These are phyloP conservation scores for Magnolia kwangsiensis DNA, from an alignment of 164 flowering plant species.

Conservation along the genomic window DNA sequence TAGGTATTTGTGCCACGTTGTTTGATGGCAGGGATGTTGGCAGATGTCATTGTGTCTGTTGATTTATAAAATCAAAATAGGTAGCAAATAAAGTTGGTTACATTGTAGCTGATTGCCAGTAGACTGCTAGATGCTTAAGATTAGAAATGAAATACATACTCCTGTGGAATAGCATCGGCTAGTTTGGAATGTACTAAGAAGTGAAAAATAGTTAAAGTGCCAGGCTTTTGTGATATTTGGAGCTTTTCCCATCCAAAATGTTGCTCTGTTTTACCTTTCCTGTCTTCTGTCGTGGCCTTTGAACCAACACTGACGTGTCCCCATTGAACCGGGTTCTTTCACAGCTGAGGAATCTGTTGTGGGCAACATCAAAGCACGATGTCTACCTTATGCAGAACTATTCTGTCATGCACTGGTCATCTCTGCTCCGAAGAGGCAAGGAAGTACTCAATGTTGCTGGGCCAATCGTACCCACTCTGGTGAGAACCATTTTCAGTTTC, in stretches of 20 bases:
- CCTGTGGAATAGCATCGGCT: too few species aligned
- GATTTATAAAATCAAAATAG: too few species aligned
- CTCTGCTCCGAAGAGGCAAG: slow-evolving; percentile 50
- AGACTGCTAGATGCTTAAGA: too few species aligned
- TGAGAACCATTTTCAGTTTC: slow-evolving; percentile 18
- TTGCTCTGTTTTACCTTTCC: neutral
- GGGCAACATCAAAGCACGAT: slow-evolving; percentile 94
- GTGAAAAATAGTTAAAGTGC: too few species aligned
- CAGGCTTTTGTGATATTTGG: neutral
- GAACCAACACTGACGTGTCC: neutral
- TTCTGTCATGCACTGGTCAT: slow-evolving; percentile 91
- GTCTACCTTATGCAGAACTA: slow-evolving; percentile 84
- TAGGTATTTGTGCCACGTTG: too few species aligned
- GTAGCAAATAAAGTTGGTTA: too few species aligned
- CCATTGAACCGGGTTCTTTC: slow-evolving; percentile 5
- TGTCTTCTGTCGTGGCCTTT: neutral
- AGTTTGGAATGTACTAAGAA: too few species aligned
- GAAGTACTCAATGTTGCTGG: slow-evolving; percentile 78
- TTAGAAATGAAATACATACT: too few species aligned
- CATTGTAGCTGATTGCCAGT: too few species aligned
- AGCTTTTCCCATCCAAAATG: neutral
- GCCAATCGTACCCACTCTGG: slow-evolving; percentile 57
- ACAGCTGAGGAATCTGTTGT: slow-evolving; percentile 82
- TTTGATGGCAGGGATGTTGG: too few species aligned
- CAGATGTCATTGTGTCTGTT: too few species aligned